These are phyloP conservation scores for Aspergillus sparsus DNA, from an alignment of 495 filamentous ascomycete genomes.

Conservation along the genomic window DNA sequence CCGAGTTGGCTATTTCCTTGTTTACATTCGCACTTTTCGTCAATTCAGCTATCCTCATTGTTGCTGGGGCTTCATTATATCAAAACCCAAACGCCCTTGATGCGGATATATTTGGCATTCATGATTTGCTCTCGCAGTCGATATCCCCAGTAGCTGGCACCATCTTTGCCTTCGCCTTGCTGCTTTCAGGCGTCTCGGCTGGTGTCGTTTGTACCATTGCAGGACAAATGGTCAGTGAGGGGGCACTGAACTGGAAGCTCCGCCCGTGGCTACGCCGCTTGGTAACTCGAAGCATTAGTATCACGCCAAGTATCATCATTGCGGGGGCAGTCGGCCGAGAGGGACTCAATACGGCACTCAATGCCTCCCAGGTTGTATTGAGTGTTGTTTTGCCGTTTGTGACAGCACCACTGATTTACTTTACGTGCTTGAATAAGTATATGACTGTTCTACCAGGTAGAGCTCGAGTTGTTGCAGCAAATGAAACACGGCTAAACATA, in stretches of 20 bases:
- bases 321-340: constrained; percentile 72
- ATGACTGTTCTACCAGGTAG: constrained; percentile 64
- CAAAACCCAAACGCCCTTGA: constrained; percentile 52
- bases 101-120: constrained; percentile 81
- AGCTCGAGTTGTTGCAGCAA: no score
- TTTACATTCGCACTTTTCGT: constrained; percentile 96
- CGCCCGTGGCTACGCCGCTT: constrained; percentile 72
- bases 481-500: no score
- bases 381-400: constrained; percentile 82
- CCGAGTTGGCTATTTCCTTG: constrained; percentile 73
- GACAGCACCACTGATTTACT: constrained; percentile 80
- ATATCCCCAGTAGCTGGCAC: constrained; percentile 73
- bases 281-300: constrained; percentile 72
- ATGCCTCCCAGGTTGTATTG: constrained; percentile 75
- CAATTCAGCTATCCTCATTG: constrained; percentile 87
- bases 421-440: constrained; percentile 77
- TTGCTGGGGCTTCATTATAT: constrained; percentile 78
- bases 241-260: constrained; percentile 70
- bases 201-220: constrained; percentile 84
- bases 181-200: constrained; percentile 74
- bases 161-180: constrained; percentile 73
- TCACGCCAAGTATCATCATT: constrained; percentile 80
- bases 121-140: constrained; percentile 66
- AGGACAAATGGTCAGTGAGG: constrained; percentile 81
- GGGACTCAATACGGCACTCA: constrained; percentile 70